A percentile compares a stretch with the other conserved stretches of the same genome.
Evolutionary conservation across 306 rosid genomes (phyloP).

Genomic region (Alnus glutinosa): DNA sequence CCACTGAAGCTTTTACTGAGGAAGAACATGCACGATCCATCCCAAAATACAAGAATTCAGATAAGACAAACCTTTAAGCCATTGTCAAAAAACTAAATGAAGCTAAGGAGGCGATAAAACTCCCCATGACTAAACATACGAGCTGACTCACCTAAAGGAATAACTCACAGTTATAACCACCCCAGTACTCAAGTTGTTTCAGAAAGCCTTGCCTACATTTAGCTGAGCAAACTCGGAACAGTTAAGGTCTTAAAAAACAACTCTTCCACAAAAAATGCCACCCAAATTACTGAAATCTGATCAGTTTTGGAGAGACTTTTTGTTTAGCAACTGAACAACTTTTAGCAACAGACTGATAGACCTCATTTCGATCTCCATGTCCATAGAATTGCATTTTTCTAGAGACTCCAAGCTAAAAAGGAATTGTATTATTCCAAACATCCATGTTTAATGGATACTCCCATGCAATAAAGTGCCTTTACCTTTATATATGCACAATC

Average conservation of each 20-base stretch:
- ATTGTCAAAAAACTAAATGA: not conserved
- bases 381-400: not conserved
- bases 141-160: not conserved
- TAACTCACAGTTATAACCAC: too few species aligned
- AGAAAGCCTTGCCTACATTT: not conserved
- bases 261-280: not conserved
- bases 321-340: not conserved
- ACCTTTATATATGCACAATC: conserved; percentile 85
- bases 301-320: not conserved
- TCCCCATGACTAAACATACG: not conserved
- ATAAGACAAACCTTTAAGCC: not conserved
- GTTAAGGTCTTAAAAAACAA: not conserved
- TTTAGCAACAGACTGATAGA: not conserved
- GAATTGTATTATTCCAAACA: not conserved
- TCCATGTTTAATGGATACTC: not conserved
- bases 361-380: not conserved
- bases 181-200: not conserved
- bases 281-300: not conserved
- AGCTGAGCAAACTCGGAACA: not conserved
- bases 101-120: not conserved
- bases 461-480: conserved; percentile 29
- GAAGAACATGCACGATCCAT: too few species aligned
- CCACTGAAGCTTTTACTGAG: not conserved
- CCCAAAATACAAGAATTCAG: not conserved
- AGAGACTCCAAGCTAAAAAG: not conserved